Base-by-base conservation (phyloP, 176 grass and related monocot genomes). In the Puccinellia tenuiflora region DNA sequence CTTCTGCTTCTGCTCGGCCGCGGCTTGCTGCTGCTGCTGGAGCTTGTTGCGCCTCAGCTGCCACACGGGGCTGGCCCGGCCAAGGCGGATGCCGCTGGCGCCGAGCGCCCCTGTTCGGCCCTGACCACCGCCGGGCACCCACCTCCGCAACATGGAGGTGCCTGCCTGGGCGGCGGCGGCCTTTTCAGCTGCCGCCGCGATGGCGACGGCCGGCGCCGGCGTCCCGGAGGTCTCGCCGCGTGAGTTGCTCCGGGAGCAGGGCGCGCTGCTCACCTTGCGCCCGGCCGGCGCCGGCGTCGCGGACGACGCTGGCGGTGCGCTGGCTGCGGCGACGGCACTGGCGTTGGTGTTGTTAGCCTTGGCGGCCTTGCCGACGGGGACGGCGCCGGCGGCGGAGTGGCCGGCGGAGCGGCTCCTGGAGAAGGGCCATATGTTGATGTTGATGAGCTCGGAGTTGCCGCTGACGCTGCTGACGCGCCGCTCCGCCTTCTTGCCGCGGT, bases 381-480 rank as follows among this genome's bases (percentile, higher is more conserved):
- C 85, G 0, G 52, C 66, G 39, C 56, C 63, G 45, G 80, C 79
- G 22, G 76, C 82, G 2, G 90, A 83, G 50, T 94, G 91, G 8
- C 96, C 96, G 8, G 96, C 96, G 13, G 96, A 99, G 34, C 96
- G 93, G 87, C 96, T 99, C 73, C 96, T 35, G 40, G 96, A 93
- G 72, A 99, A 99, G 2, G 96, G 96, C 96, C 96, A 99, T 3
- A 99, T 90, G 62, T 96, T 93, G 77, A 99, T 99, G 84, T 99
- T 99, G 51, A 91, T 91, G 12, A 99, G 93, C 89, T 99, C 93
- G 18, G 93, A 78, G 77, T 88, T 88, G 1, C 91, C 91, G 18
- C 93, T 84, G 28, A 89, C 80, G 68, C 78, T 85, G 84, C 92
- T 86, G 7, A 74, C 59, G 17, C 90, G 88, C 3, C 85, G 79